A percentile compares a stretch with the other conserved stretches of the same genome.
Conservation (phyloP, 2,329 filamentous ascomycete genomes). For the Clonostachys rhizophaga region DNA sequence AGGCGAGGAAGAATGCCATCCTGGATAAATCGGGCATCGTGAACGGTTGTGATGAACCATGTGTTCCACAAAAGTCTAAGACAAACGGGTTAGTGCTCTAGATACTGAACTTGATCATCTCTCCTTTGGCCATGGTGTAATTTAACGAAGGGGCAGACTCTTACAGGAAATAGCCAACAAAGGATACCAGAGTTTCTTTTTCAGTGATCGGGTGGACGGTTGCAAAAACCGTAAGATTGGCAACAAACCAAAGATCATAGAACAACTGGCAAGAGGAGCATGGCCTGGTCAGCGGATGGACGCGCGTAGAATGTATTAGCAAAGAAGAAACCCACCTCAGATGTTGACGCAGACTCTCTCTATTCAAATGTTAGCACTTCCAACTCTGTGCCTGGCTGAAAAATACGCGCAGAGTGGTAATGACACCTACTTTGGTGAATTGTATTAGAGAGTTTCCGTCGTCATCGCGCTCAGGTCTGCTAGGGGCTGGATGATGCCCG, state of each 20-base stretch:
- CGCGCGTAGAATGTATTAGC: too few species aligned
- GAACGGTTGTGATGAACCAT: conserved; percentile 61
- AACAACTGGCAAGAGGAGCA: conserved; percentile 27
- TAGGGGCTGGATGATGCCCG: too few species aligned
- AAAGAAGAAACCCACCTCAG: neutral
- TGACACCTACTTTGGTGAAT: neutral
- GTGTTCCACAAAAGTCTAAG: conserved; percentile 59
- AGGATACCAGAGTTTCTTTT: conserved; percentile 21
- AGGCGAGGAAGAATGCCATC: conserved; percentile 53
- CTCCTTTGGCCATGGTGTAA: too few species aligned
- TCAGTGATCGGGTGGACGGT: conserved; percentile 22
- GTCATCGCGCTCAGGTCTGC: neutral
- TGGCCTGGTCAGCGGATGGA: too few species aligned
- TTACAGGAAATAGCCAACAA: conserved; percentile 23
- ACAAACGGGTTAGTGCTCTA: too few species aligned
- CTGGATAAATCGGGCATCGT: conserved; percentile 61
- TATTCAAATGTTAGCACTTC: neutral
- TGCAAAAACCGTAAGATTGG: conserved; percentile 58
- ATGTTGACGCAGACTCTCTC: neutral
- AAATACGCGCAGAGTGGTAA: too few species aligned
- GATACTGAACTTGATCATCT: too few species aligned
- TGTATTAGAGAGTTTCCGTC: neutral
- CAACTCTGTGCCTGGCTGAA: neutral
- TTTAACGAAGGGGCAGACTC: neutral
- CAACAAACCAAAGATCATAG: conserved; percentile 39